Percentiles rank a stretch among this genome's conserved stretches.
Evolutionary conservation across 1,139 yeast genomes (phyloP).

Genomic region (Saccharomyces hybrid): DNA sequence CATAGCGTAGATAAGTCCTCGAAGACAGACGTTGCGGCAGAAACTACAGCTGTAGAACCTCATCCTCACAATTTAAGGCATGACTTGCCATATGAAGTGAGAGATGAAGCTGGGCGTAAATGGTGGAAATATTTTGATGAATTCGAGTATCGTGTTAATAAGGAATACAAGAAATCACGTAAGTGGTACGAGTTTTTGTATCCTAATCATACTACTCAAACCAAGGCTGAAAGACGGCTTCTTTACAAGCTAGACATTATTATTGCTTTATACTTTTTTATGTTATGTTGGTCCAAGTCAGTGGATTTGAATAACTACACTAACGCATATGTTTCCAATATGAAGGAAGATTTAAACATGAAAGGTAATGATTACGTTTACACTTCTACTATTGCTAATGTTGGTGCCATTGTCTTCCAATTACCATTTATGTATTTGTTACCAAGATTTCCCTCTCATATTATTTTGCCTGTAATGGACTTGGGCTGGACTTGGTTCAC

Average conservation of each 20-base stretch:
- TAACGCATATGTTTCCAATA: constrained; percentile 64
- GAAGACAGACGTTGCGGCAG: neutral
- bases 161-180: constrained; percentile 37
- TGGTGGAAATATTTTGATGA: constrained; percentile 64
- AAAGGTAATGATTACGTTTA: constrained; percentile 59
- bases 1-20: neutral
- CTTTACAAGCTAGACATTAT: constrained; percentile 56
- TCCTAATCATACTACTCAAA: constrained; percentile 43
- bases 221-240: constrained; percentile 46
- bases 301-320: constrained; percentile 52
- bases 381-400: constrained; percentile 50
- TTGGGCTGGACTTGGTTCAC: constrained; percentile 63
- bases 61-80: constrained; percentile 10
- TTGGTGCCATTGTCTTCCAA: constrained; percentile 56
- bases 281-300: constrained; percentile 66
- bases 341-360: constrained; percentile 53
- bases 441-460: constrained; percentile 46
- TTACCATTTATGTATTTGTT: constrained; percentile 39
- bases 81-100: constrained; percentile 30
- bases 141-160: constrained; percentile 50
- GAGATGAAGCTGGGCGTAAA: constrained; percentile 48
- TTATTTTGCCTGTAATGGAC: constrained; percentile 49
- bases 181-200: constrained; percentile 46
- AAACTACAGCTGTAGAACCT: neutral
- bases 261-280: constrained; percentile 50